Evolutionary conservation across 139 green algal species (phyloP).

Genomic region (Chlorella ohadii): DNA sequence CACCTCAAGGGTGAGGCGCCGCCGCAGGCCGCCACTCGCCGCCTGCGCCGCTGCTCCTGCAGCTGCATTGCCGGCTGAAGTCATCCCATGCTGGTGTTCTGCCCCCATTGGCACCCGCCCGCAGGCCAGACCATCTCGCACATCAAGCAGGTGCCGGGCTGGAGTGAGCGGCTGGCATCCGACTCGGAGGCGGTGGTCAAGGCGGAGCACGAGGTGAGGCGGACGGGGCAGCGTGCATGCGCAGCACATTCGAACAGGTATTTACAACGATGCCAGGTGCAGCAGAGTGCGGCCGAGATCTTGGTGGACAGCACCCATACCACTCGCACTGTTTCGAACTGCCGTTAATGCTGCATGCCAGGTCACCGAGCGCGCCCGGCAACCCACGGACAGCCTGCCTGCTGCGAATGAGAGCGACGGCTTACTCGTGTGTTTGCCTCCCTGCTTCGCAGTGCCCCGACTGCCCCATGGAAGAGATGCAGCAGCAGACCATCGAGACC

Average conservation of each 20-base stretch:
- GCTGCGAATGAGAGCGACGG: too few relatives aligned
- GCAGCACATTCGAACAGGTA: too few relatives aligned
- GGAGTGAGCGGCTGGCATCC: conserved; percentile 28
- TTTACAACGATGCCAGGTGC: too few relatives aligned
- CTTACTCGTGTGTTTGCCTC: background rate
- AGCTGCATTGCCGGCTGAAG: too few relatives aligned
- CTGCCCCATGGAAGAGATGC: conserved; percentile 23
- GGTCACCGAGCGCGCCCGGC: too few relatives aligned
- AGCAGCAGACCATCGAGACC: conserved; percentile 1
- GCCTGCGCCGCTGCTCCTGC: background rate
- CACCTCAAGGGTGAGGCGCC: conserved; percentile 27
- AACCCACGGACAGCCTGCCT: too few relatives aligned
- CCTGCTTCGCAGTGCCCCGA: conserved; percentile 5
- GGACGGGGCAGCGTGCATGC: background rate
- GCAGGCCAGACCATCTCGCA: conserved; percentile 11
- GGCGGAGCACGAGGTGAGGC: conserved; percentile 24
- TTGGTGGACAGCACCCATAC: too few relatives aligned
- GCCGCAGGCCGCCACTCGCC: background rate
- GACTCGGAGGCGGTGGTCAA: conserved; percentile 34
- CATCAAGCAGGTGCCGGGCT: conserved; percentile 25
- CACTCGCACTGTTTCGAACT: too few relatives aligned
- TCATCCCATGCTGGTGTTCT: too few relatives aligned
- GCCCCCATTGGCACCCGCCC: too few relatives aligned
- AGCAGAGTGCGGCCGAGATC: too few relatives aligned
- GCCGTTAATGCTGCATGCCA: too few relatives aligned